Conservation (phyloP, 345 rosid genomes). For the rapeseed (Brassica napus) region Da-Ae NC_063436.1:5389501-5390000, state of each 20-base stretch:
- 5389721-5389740: not conserved
- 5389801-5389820: conserved; percentile 7
- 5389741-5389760: not conserved
- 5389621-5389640: not conserved
- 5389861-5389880: conserved; percentile 34
- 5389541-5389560: not conserved
- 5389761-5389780: not conserved
- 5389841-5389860: conserved; percentile 24
- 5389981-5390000: conserved; percentile 35
- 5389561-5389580: not conserved
- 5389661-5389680: not conserved
- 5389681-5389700: not conserved
- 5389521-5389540: not conserved
- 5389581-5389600: not conserved
- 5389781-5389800: conserved; percentile 10
- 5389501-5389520: not conserved
- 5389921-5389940: conserved; percentile 33
- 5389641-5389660: not conserved
- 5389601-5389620: not conserved
- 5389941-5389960: conserved; percentile 11
- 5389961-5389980: conserved; percentile 34
- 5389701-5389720: not conserved
- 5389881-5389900: conserved; percentile 16
- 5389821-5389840: conserved; percentile 34
- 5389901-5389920: conserved; percentile 32